These are phyloP conservation scores for Ganoderma lucidum DNA, from an alignment of 1,284 basidiomycete species.

Conservation along the genomic window DNA sequence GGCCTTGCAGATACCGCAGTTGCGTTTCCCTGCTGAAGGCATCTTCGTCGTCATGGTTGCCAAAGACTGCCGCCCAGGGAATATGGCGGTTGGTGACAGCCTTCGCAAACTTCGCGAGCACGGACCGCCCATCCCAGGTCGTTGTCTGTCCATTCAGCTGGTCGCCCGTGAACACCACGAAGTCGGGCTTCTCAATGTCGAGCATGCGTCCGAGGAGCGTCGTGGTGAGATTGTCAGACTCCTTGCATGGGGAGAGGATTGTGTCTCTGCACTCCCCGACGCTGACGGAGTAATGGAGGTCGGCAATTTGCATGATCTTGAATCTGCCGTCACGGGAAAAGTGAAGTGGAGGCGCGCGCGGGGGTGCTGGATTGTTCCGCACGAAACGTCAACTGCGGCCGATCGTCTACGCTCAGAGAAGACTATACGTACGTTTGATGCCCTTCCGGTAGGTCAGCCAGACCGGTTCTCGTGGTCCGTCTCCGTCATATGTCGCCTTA, in stretches of 20 bases:
- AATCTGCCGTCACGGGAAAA: constrained; percentile 86
- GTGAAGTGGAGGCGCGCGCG: constrained; percentile 75
- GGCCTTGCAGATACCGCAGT: constrained; percentile 73
- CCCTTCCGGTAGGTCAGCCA: constrained; percentile 70
- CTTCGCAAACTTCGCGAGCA: constrained; percentile 87
- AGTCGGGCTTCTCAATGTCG: constrained; percentile 87
- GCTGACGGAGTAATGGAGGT: constrained; percentile 87
- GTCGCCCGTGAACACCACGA: constrained; percentile 90
- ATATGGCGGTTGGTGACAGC: constrained; percentile 80
- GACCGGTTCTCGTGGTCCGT: constrained; percentile 51
- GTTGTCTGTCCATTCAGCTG: constrained; percentile 89
- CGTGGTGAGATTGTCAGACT: constrained; percentile 79
- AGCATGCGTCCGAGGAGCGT: constrained; percentile 74
- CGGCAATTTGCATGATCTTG: constrained; percentile 91
- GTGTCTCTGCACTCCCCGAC: constrained; percentile 79
- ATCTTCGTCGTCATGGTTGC: constrained; percentile 91
- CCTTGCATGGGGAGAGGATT: constrained; percentile 57
- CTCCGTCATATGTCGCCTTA: constrained; percentile 53
- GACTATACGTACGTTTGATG: constrained; percentile 61
- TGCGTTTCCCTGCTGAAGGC: constrained; percentile 70
- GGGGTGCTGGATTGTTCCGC: constrained; percentile 55
- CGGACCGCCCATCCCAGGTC: constrained; percentile 86
- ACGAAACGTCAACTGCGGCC: not conserved
- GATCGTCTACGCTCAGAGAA: not conserved
- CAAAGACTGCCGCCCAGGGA: constrained; percentile 91